These are phyloP conservation scores for Xylaria sp. DNA, from an alignment of 2,329 filamentous ascomycete genomes.

Conservation along the genomic window DNA sequence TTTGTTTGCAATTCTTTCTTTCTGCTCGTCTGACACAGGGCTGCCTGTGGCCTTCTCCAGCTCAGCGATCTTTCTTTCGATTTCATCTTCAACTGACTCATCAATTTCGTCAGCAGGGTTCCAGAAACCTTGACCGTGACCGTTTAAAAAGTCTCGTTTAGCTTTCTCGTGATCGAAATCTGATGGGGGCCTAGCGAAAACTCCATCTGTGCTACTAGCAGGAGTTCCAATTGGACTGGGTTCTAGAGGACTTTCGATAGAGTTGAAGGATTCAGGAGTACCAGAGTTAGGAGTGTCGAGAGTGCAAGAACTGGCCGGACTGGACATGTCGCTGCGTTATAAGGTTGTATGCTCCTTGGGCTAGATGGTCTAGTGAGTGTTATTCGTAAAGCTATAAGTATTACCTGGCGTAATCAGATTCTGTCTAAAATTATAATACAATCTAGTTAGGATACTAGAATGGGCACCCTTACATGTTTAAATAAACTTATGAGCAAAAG, in stretches of 20 bases:
- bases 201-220: background rate
- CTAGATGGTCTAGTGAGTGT: background rate
- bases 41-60: conserved; percentile 23
- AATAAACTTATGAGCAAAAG: background rate
- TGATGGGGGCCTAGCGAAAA: conserved; percentile 33
- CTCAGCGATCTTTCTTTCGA: conserved; percentile 22
- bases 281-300: background rate
- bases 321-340: background rate
- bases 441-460: background rate
- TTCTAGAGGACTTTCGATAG: background rate
- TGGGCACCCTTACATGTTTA: background rate
- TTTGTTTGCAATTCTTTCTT: conserved; percentile 30
- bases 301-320: background rate
- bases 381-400: background rate
- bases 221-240: conserved; percentile 1
- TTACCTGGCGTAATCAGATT: background rate
- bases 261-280: background rate
- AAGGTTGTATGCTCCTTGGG: background rate
- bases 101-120: conserved; percentile 27
- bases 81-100: conserved; percentile 38
- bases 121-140: conserved; percentile 16
- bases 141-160: conserved; percentile 10
- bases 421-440: background rate
- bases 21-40: conserved; percentile 30
- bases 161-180: conserved; percentile 33